A percentile compares a stretch with the other conserved stretches of the same genome.
These are phyloP conservation scores for Paratinospora sagittata DNA, from an alignment of 164 flowering plant genomes.

Conservation along the genomic window DNA sequence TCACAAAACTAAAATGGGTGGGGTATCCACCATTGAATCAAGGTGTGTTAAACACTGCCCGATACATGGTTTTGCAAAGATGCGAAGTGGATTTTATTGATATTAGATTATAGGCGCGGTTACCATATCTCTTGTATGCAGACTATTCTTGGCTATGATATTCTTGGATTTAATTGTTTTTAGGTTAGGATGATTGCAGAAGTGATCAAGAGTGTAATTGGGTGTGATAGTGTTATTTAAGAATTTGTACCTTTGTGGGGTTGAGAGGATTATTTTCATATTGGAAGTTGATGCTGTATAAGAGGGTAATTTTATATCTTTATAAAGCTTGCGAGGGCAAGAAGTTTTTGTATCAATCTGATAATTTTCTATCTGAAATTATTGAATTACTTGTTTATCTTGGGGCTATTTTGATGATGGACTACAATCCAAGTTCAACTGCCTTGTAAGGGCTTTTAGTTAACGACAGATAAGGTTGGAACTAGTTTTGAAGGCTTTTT, in stretches of 20 bases:
- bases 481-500: too few relatives aligned
- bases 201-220: not conserved
- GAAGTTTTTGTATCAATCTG: not conserved
- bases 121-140: not conserved
- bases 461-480: too few relatives aligned
- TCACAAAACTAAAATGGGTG: conserved; percentile 4
- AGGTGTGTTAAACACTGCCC: not conserved
- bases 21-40: not conserved
- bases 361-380: not conserved
- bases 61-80: not conserved
- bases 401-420: too few relatives aligned
- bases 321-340: not conserved
- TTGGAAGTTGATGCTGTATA: too few relatives aligned
- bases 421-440: too few relatives aligned
- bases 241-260: not conserved
- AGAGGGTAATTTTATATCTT: not conserved
- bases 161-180: not conserved
- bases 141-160: not conserved
- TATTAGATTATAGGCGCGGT: too few relatives aligned
- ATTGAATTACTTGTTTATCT: too few relatives aligned
- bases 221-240: not conserved
- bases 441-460: too few relatives aligned
- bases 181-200: not conserved
- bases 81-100: not conserved
- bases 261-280: not conserved